Base-by-base conservation (phyloP, 306 rosid species). In the Acacia crassicarpa region DNA sequence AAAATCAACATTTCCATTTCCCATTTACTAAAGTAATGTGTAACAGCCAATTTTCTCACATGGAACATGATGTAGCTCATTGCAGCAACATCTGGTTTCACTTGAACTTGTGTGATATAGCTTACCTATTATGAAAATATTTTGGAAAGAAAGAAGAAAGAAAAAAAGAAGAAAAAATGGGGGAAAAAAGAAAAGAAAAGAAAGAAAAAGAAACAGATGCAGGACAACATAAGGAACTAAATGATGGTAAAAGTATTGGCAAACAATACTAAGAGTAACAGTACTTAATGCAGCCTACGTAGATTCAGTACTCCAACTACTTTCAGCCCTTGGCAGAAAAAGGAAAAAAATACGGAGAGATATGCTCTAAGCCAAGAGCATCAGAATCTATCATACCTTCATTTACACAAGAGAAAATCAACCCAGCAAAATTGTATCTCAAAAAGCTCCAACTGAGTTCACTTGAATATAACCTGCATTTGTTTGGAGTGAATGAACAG, bases 81-180 rank as follows among this genome's bases (percentile, higher is more conserved):
- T 87, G 89, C 92, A 81, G 97, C 97, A 89, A 90, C 94, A 63
- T 86, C 93, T 86, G 81, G 87, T 90, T 85, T 93, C 94, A 85
- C 89, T 83, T 74, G 90, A 87, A 84, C 90, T 87, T 87, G 87
- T 85, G 83, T 77, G 68, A 88, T 86, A 88, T 86, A 84, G 91
- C 94, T 83, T 88, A 83, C 97, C 98, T 90, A 92, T 89, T 93
- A 91, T 78, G 86, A 79, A 82, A 84, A 82, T 69, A 82, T 76
- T 88, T 85, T 78, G 86, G 89, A 82, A 78, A 67, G 59, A 54
- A 33, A 8, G 49, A 30, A 45, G 19, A 8, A 11, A 49, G 12
- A 45, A 32, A 23, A 22, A 67, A 38, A 44, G 75, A 41, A 40
- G 41, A 20, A 19, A 61, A 38, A 49, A 80, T 32, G n/a, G 48